These are phyloP conservation scores for Setomelanomma holmii DNA, from an alignment of 2,329 filamentous ascomycete species.

Conservation along the genomic window DNA sequence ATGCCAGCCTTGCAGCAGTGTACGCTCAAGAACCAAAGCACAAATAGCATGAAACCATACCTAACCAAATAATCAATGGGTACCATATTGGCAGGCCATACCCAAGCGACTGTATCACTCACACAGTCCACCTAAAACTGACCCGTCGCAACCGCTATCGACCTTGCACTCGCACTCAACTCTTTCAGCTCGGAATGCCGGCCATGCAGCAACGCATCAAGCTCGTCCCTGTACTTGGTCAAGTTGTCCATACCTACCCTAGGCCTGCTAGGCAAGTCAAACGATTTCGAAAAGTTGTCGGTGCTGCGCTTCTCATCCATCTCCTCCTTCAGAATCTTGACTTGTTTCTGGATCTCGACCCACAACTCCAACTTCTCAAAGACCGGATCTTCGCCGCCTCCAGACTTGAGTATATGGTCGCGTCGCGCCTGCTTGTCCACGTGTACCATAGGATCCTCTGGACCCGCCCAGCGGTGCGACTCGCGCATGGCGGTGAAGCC, in stretches of 20 bases:
- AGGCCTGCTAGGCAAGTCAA: constrained; percentile 7
- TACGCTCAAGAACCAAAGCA: too few relatives aligned
- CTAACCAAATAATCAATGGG: too few relatives aligned
- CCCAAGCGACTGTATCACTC: too few relatives aligned
- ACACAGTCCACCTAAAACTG: not conserved
- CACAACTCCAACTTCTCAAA: constrained; percentile 50
- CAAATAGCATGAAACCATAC: too few relatives aligned
- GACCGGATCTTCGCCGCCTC: constrained; percentile 26
- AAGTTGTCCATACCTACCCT: not conserved
- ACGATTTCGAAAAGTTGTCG: not conserved
- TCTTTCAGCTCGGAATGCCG: not conserved
- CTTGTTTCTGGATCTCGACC: constrained; percentile 52
- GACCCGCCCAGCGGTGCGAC: constrained; percentile 33
- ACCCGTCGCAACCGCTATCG: not conserved
- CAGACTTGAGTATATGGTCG: constrained; percentile 5
- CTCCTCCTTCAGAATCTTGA: constrained; percentile 52
- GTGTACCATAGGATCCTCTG: constrained; percentile 31
- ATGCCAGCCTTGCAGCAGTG: too few relatives aligned
- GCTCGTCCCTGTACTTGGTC: constrained; percentile 26
- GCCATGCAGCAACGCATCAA: constrained; percentile 31
- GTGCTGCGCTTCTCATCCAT: constrained; percentile 35
- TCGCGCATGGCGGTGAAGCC: constrained; percentile 11
- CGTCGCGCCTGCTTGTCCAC: constrained; percentile 6
- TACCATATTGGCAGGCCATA: too few relatives aligned
- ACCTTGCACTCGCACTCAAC: not conserved